phyloP scores from a whole-genome alignment of 1,284 basidiomycete species.

The Apiotrichum siamense region DNA sequence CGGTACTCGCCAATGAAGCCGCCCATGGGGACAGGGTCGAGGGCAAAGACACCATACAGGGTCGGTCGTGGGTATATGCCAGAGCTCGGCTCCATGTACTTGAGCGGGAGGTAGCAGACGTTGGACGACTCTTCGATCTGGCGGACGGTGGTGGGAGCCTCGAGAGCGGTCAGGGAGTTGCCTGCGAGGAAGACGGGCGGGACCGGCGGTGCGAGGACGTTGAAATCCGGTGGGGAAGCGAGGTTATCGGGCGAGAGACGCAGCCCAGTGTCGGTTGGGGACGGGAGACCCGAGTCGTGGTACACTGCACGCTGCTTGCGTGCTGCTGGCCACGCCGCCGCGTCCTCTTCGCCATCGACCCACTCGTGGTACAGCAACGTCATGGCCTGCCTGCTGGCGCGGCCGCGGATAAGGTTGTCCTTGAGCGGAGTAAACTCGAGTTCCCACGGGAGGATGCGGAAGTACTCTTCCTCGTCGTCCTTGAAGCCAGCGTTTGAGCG shows the following conservation, averaged over 20 bases:
- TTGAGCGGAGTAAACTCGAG: slow-evolving; percentile 45
- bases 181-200: slow-evolving; percentile 42
- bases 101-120: slow-evolving; percentile 35
- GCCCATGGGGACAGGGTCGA: slow-evolving; percentile 24
- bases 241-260: slow-evolving; percentile 32
- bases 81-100: slow-evolving; percentile 30
- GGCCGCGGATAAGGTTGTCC: slow-evolving; percentile 38
- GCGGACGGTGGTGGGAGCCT: slow-evolving; percentile 22
- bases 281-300: slow-evolving; percentile 38
- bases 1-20: slow-evolving; percentile 42
- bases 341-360: slow-evolving; percentile 33
- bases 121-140: slow-evolving; percentile 25
- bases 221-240: slow-evolving; percentile 47
- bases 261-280: slow-evolving; percentile 40
- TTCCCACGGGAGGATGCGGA: slow-evolving; percentile 36
- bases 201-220: slow-evolving; percentile 45
- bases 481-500: slow-evolving; percentile 8
- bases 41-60: slow-evolving; percentile 41
- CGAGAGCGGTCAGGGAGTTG: slow-evolving; percentile 25
- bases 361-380: slow-evolving; percentile 36
- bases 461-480: slow-evolving; percentile 36
- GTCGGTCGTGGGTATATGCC: slow-evolving; percentile 39
- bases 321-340: no score
- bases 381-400: slow-evolving; percentile 26
- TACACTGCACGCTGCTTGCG: slow-evolving; percentile 16